These are phyloP conservation scores for Agaricales sp. DNA, from an alignment of 1,284 basidiomycete genomes.

Conservation along the genomic window DNA sequence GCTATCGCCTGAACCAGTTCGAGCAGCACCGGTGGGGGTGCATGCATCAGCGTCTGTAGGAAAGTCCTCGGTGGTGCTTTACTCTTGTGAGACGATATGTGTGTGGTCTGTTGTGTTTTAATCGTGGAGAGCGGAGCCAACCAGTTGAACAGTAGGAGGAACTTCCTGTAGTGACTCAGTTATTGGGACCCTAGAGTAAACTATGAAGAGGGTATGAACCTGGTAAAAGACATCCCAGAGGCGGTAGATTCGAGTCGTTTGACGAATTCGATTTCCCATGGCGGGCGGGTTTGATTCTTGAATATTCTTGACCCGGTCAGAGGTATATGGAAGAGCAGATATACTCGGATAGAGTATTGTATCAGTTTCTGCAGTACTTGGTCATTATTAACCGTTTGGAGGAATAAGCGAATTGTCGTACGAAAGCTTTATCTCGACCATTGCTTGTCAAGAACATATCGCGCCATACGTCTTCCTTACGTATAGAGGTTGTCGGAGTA, in stretches of 20 bases:
- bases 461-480: conserved; percentile 60
- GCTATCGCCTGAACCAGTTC: conserved; percentile 63
- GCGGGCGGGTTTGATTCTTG: conserved; percentile 29
- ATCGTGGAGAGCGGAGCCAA: conserved; percentile 59
- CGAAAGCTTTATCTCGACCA: conserved; percentile 75
- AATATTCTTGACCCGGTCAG: conserved; percentile 34
- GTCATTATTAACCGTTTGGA: neutral
- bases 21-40: conserved; percentile 74
- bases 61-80: conserved; percentile 36
- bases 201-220: conserved; percentile 27
- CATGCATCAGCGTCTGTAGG: conserved; percentile 61
- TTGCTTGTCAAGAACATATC: conserved; percentile 65
- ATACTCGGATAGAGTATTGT: conserved; percentile 69
- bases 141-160: conserved; percentile 76
- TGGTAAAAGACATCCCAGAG: conserved; percentile 57
- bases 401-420: conserved; percentile 27
- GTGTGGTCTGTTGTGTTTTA: conserved; percentile 50
- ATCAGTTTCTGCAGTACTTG: conserved; percentile 55
- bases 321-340: conserved; percentile 56
- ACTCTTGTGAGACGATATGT: conserved; percentile 35
- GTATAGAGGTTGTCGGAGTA: conserved; percentile 32
- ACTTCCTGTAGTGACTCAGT: conserved; percentile 40
- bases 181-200: conserved; percentile 4
- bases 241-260: conserved; percentile 50
- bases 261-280: conserved; percentile 46